Base-by-base conservation (phyloP, 2,329 filamentous ascomycete species). In the Penicillium vulpinum region DNA sequence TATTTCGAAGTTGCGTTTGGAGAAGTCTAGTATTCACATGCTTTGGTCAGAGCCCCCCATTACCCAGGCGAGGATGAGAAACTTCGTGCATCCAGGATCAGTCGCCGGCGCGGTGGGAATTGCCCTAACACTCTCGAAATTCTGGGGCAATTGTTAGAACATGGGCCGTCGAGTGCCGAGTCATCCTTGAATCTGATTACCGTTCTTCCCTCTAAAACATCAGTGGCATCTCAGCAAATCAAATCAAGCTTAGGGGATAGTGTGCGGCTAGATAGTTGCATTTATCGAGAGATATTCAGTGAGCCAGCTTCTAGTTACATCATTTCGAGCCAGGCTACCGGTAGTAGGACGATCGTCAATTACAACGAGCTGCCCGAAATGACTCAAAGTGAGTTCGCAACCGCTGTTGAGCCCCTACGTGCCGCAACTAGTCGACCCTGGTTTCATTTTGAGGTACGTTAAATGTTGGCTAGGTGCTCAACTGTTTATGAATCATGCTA, bases 51-150 rank as follows among this genome's bases (percentile, higher is more conserved):
- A 59, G 68, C 65, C 21, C 61, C 87, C 3, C 76, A 84, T 67
- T 91, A 85, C 68, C 88, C 88, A 1, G 73, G 74, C 7, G 88
- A 92, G 75, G 89, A 92, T 76, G 81, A 85, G 46, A 92, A 92
- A 73, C 78, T 90, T 39, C 86, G 88, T 31, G 88, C 89, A 18
- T 82, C 83, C 2, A 78, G 69, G 24, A 70, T 88, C 53, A 74
- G 77, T 35, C 80, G 81, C 41, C 83, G 88, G 29, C 83, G 88
- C 26, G 89, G 89, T 51, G 89, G 89, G 31, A 92, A 92, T 71
- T 86, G 86, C 60, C 83, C 86, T 24, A 92, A 92, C 70, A 83
- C 84, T 4, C 81, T 91, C 33, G 82, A 91, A 68, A 88, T 92
- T 9, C 76, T 92, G 26, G 80, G 85, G 59, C 87, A 91, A 69